These are phyloP conservation scores for Zymoseptoria brevis DNA, from an alignment of 2,329 filamentous ascomycete genomes.

Conservation along the genomic window DNA sequence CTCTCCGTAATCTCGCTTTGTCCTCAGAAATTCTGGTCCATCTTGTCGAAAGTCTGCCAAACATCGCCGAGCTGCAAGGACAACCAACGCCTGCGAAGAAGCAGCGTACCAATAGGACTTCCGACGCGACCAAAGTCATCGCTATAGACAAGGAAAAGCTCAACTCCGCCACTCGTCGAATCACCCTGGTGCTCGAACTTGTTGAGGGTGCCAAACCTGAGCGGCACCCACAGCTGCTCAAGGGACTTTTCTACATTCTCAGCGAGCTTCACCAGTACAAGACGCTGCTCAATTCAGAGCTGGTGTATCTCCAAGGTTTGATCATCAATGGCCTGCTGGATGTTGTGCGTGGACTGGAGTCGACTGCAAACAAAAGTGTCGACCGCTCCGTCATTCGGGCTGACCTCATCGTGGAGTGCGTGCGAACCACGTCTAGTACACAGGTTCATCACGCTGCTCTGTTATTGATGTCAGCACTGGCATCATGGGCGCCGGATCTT, in stretches of 20 bases:
- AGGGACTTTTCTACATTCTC: constrained; percentile 74
- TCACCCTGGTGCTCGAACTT: constrained; percentile 82
- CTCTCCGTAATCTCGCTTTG: constrained; percentile 65
- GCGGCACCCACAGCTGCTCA: constrained; percentile 67
- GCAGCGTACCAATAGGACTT: constrained; percentile 59
- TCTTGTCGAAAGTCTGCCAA: constrained; percentile 68
- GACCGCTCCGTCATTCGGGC: constrained; percentile 75
- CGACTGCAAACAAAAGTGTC: constrained; percentile 40
- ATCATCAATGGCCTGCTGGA: constrained; percentile 73
- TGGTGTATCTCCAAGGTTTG: constrained; percentile 83
- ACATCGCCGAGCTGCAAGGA: constrained; percentile 61
- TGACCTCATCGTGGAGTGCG: constrained; percentile 87
- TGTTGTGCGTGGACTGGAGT: constrained; percentile 72
- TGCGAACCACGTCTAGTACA: constrained; percentile 82
- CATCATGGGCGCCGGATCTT: constrained; percentile 78
- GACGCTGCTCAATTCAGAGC: constrained; percentile 70
- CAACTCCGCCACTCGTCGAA: constrained; percentile 59
- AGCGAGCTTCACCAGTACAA: constrained; percentile 80
- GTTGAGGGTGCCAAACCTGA: constrained; percentile 73
- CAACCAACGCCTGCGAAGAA: constrained; percentile 69
- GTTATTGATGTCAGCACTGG: constrained; percentile 77
- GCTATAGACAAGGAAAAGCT: constrained; percentile 58
- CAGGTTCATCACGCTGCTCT: constrained; percentile 90
- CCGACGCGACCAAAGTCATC: constrained; percentile 55
- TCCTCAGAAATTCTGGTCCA: constrained; percentile 62